A percentile compares a stretch with the other conserved stretches of the same genome.
These are phyloP conservation scores for Penicillium aurantiogriseum DNA, from an alignment of 2,329 filamentous ascomycete species.

Conservation along the genomic window DNA sequence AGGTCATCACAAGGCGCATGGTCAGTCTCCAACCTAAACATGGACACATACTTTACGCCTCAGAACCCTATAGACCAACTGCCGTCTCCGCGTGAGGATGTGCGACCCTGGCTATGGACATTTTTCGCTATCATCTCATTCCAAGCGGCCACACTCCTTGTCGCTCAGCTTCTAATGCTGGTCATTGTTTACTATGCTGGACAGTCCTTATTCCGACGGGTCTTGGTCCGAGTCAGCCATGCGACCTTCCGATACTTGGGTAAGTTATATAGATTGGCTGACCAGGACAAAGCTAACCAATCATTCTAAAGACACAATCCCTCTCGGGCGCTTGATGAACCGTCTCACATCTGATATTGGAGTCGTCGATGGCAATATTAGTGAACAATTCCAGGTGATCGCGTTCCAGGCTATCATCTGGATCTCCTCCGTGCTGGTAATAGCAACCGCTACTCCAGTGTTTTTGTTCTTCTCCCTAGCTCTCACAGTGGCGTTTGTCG, in stretches of 20 bases:
- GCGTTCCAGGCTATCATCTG: conserved; percentile 70
- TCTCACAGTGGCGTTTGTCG: conserved; percentile 67
- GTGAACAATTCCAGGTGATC: conserved; percentile 68
- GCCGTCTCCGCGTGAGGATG: conserved; percentile 65
- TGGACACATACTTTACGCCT: conserved; percentile 20
- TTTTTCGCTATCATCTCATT: conserved; percentile 66
- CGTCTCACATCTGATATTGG: conserved; percentile 86
- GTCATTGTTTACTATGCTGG: conserved; percentile 78
- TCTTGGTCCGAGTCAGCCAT: conserved; percentile 70
- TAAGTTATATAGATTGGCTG: neutral
- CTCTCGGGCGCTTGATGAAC: conserved; percentile 88
- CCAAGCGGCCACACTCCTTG: conserved; percentile 59
- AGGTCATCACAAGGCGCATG: conserved; percentile 2
- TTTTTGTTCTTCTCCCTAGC: conserved; percentile 71
- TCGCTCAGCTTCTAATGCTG: conserved; percentile 67
- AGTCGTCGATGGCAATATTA: conserved; percentile 83
- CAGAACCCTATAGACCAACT: conserved; percentile 46
- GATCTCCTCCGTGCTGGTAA: conserved; percentile 70
- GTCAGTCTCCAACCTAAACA: conserved; percentile 7
- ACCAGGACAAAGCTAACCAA: neutral
- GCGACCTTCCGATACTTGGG: conserved; percentile 82
- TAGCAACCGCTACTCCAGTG: conserved; percentile 72
- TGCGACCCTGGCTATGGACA: conserved; percentile 70
- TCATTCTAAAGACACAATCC: conserved; percentile 65
- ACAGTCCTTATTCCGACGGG: conserved; percentile 69